Percentiles rank a stretch among this genome's conserved stretches.
Conservation (phyloP, 1,139 yeast genomes). For the Debaryomycetaceae sp. region DNA sequence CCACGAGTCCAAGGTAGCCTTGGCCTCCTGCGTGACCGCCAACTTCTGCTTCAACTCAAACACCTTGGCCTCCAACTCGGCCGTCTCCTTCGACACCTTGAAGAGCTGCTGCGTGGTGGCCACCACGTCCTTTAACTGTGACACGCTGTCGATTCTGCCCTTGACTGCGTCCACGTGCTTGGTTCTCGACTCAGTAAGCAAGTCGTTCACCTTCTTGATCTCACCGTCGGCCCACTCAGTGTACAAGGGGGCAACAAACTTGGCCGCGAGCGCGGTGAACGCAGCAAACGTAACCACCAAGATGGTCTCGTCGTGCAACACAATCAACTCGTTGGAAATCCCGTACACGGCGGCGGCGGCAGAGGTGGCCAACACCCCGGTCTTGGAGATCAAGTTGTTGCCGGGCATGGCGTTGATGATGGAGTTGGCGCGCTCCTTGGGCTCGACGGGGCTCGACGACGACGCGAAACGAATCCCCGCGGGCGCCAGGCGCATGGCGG, state of each 20-base stretch:
- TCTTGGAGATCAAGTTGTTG: slow-evolving; percentile 79
- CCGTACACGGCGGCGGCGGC: slow-evolving; percentile 95
- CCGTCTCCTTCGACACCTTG: slow-evolving; percentile 94
- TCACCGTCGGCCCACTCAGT: slow-evolving; percentile 93
- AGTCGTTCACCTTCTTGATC: slow-evolving; percentile 74
- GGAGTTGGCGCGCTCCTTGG: slow-evolving; percentile 87
- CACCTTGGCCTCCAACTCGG: slow-evolving; percentile 88
- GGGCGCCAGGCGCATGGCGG: too few species aligned
- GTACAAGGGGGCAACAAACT: slow-evolving; percentile 90
- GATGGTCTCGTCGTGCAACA: slow-evolving; percentile 91
- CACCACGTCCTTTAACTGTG: slow-evolving; percentile 88
- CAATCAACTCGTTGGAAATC: slow-evolving; percentile 86
- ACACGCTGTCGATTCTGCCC: slow-evolving; percentile 83
- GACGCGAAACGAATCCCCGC: slow-evolving; percentile 63
- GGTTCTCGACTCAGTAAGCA: slow-evolving; percentile 83
- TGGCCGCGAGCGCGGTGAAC: slow-evolving; percentile 71
- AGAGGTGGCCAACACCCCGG: slow-evolving; percentile 91
- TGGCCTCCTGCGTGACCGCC: slow-evolving; percentile 85
- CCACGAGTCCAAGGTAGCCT: slow-evolving; percentile 96
- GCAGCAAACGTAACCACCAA: slow-evolving; percentile 77
- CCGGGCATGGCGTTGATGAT: slow-evolving; percentile 94
- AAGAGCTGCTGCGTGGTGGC: slow-evolving; percentile 87
- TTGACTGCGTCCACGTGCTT: slow-evolving; percentile 91
- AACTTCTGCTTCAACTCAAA: slow-evolving; percentile 91
- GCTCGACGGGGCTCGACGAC: slow-evolving; percentile 68